Evolutionary conservation across 768 basidiomycete species (phyloP).

Genomic region (Leucosporidium creatinivorum): DNA sequence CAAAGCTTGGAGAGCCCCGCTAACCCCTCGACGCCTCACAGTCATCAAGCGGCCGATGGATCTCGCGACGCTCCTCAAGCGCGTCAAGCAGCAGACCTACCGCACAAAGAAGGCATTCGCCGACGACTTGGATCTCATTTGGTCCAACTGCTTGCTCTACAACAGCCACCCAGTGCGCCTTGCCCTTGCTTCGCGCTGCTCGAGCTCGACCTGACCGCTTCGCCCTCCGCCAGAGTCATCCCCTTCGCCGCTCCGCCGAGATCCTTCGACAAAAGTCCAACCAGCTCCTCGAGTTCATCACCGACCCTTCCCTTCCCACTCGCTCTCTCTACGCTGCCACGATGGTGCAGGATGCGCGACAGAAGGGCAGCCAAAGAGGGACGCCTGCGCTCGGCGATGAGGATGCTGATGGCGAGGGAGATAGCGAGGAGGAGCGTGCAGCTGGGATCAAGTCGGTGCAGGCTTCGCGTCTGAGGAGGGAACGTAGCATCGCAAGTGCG

Average conservation of each 20-base stretch:
- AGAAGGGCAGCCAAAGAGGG: constrained; percentile 9
- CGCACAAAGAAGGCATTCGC: constrained; percentile 90
- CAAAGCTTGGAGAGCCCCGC: too few species aligned
- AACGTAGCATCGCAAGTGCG: background rate
- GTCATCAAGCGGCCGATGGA: constrained; percentile 96
- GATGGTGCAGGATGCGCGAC: background rate
- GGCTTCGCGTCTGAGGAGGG: background rate
- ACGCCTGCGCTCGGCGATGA: constrained; percentile 26
- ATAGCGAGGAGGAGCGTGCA: constrained; percentile 16
- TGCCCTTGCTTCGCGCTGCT: background rate
- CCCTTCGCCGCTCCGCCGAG: constrained; percentile 69
- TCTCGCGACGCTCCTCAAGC: constrained; percentile 81
- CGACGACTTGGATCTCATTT: constrained; percentile 89
- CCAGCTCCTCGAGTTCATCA: constrained; percentile 75
- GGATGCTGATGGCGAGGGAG: constrained; percentile 29
- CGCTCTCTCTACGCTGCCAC: constrained; percentile 11
- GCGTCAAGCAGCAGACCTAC: constrained; percentile 72
- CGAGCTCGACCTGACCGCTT: background rate
- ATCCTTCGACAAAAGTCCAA: constrained; percentile 79
- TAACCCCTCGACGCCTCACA: constrained; percentile 55
- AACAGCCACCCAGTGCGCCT: constrained; percentile 78
- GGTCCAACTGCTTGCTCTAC: constrained; percentile 89
- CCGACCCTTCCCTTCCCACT: constrained; percentile 52
- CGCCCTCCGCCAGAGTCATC: constrained; percentile 60
- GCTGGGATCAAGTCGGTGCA: too few species aligned